Base-by-base conservation (phyloP, 106 monocot genomes). In the Cymbidium sinense region DNA sequence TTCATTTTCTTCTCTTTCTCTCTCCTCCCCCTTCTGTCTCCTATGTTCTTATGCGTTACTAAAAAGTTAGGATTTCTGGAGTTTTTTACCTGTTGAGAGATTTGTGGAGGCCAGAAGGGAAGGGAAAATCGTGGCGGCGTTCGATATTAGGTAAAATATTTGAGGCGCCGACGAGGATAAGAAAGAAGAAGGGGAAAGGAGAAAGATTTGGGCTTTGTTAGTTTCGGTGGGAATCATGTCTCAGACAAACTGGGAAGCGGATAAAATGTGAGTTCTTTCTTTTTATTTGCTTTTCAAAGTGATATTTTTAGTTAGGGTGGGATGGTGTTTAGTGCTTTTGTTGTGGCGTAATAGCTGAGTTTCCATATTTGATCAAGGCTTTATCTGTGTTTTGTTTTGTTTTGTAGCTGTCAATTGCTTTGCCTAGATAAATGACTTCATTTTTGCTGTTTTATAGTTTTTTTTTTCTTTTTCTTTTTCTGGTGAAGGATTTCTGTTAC, bases 161-260 rank as follows among this genome's bases (percentile, higher is more conserved):
- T 43, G 74, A 35, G 11, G 39, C 2, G 13, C 47, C 43, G 20
- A 3, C 37, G 23, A 18, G 47, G 27, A 4, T 15, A 23, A 20
- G n/a, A 17, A 50, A 9, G 11, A 37, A 36, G 34, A 23, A 47
- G 75, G 39, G 30, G 75, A 18, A 25, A 30, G 29, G 12, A 75
- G 75, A n/a, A 50, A 47, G 28, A 20, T 20, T 72, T n/a, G 71
- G 15, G 18, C 37, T 72, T n/a, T 21, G 8, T 13, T 50, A 64
- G 61, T 19, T 13, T 39, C 4, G 15, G 31, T 20, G 50, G 71
- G 55, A 75, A 78, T 50, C 82, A 91, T 91, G 91, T 82, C 91
- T 35, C 91, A 91, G 80, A 80, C 73, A 43, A 88, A 84, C 69
- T 91, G 91, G 91, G 91, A 91, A 72, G 88, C 91, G 20, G 91